A percentile compares a stretch with the other conserved stretches of the same genome.
Conservation (phyloP, 768 basidiomycete species). For the Rhizopogon salebrosus region DNA sequence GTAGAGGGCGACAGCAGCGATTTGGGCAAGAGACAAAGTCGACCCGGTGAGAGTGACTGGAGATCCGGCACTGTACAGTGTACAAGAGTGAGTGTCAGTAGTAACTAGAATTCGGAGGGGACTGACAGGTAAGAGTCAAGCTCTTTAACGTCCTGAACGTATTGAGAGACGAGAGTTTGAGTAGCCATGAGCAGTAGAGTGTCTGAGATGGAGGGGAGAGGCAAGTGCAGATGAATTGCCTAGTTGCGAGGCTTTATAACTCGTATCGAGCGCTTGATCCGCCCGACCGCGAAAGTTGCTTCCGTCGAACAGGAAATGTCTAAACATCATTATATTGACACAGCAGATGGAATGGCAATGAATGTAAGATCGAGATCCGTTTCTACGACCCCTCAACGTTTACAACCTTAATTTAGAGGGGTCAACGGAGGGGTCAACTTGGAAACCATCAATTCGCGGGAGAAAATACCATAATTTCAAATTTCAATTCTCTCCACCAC, state of each 20-base stretch:
- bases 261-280: not conserved
- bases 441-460: no score
- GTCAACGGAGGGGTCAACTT: no score
- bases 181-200: constrained; percentile 11
- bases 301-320: no score
- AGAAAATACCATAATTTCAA: no score
- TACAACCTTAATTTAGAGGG: no score
- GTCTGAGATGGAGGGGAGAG: not conserved
- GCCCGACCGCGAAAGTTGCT: no score
- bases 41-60: constrained; percentile 65
- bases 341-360: no score
- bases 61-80: constrained; percentile 57
- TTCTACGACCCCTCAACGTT: no score
- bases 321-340: no score
- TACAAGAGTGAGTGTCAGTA: constrained; percentile 2
- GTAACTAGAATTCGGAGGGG: not conserved
- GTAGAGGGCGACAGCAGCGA: constrained; percentile 72
- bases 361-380: no score
- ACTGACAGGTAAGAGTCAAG: constrained; percentile 60
- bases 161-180: constrained; percentile 42
- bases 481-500: no score
- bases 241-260: not conserved
- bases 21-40: constrained; percentile 67
- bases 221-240: no score
- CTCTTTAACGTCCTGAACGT: constrained; percentile 55